phyloP scores from a whole-genome alignment of 1,284 basidiomycete genomes.

The Sporisorium reilianum region DNA sequence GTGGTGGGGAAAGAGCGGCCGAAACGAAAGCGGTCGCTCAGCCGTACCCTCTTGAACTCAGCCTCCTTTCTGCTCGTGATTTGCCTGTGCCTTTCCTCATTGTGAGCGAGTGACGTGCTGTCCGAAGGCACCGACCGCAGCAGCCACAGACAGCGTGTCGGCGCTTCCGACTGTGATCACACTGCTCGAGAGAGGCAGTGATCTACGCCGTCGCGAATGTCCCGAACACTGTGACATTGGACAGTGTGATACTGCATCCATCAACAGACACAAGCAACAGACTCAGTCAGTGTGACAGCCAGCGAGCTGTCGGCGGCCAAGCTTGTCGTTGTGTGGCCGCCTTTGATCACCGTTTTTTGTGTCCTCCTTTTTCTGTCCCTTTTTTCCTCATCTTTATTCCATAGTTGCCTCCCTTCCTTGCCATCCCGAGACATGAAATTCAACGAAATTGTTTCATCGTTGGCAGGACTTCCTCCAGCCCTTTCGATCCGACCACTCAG shows the following conservation, averaged over 20 bases:
- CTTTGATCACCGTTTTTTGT: background rate
- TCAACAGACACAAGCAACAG: background rate
- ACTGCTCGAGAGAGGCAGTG: background rate
- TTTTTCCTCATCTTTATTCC: background rate
- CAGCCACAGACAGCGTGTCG: background rate
- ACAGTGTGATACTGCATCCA: background rate
- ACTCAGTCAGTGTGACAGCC: no score
- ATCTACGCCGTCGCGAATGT: background rate
- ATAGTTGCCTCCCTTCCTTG: no score
- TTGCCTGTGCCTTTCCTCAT: no score
- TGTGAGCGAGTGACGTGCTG: no score
- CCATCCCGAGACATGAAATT: no score
- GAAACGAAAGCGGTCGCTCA: background rate
- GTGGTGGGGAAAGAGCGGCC: background rate
- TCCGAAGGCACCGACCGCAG: no score
- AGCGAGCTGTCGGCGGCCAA: background rate
- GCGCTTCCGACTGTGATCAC: slow-evolving; percentile 2
- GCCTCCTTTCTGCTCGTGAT: background rate
- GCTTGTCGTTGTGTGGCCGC: background rate
- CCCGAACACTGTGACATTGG: background rate
- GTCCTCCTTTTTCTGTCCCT: background rate
- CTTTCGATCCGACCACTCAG: no score
- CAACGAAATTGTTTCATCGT: no score
- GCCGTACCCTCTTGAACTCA: background rate
- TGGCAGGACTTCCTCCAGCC: no score